Base-by-base conservation (phyloP, 768 basidiomycete species). In the Dentipellis fragilis region DNA sequence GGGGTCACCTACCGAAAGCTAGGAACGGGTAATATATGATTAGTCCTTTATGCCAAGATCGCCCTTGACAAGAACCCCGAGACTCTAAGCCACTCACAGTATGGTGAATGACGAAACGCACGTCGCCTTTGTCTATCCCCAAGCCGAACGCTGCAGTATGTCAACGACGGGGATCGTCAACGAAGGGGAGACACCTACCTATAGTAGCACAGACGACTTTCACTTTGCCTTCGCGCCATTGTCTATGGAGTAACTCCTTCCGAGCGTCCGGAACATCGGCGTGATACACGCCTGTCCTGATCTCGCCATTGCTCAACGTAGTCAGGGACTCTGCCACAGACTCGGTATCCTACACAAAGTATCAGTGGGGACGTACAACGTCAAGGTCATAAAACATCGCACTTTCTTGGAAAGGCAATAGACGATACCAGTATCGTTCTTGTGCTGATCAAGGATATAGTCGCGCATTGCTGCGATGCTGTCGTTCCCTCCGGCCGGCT, bases 201-300 rank as follows among this genome's bases (percentile, higher is more conserved):
- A 92, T 93, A 0, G 92, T 95, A 1, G 93, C 92, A 63, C 90
- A 93, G 19, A 95, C 88, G 29, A 93, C 87, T 62, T 96, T 84
- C 46, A 97, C 76, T 29, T 70, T 68, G 4, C 93, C 93, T 10
- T 75, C 69, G 58, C 88, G 76, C 95, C 95, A 98, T 11, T 73
- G 69, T 8, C 70, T 66, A 65, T 98, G 93, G 12, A 98, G 74
- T 8, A 59, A 64, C 60, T 91, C 83, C 69, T 95, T 97, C 55
- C 78, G 75, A 2, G 60, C 65, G 58, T 90, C 87, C n/a, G 69
- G 68, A 34, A 91, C 71, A 36, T 85, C 81, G 0, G 87, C 79
- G 61, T 90, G 85, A 64, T 93, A 93, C 1, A 87, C 82, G 9
- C 87, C 89, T 0, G 89, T 90, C 66, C 77, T 84, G 59, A 98